Base-by-base conservation (phyloP, 306 rosid genomes). In the Prosopis cineraria region DNA sequence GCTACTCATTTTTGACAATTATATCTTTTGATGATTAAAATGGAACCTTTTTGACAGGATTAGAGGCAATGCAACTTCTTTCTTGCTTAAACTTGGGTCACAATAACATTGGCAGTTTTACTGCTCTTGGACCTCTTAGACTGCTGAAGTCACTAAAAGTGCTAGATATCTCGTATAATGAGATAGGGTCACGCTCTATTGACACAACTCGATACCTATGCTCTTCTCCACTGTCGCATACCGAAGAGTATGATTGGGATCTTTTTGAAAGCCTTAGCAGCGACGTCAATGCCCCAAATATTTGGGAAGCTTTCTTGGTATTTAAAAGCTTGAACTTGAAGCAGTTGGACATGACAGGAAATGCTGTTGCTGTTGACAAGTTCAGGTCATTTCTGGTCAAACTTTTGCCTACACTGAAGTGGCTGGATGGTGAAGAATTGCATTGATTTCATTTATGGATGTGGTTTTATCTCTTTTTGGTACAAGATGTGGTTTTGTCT, bases 41-140 rank as follows among this genome's bases (percentile, higher is more conserved):
- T 81, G 70, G 58, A 68, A 52, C 68, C 43, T 81, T 81, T 77
- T 82, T 82, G 70, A 87, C 87, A 95, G 99, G 98, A 44, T 77
- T 95, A 91, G 97, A 93, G 85, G 91, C 93, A 53, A 76, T 95
- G 96, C 98, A 91, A 80, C 97, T 93, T 80, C 91, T 93, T 16
- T 86, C 91, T 78, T 75, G 85, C 88, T 86, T 91, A 80, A 95
- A 90, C 82, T 81, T 93, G 86, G 84, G 96, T 78, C 80, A 88
- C 87, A 96, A 96, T 76, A 91, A 87, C 73, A 68, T 96, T 14
- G 29, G 88, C 37, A 90, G 88, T 85, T 82, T 96, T 76, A 89
- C 94, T 76, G 84, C 97, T 37, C 69, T 96, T 82, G 94, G 66
- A 55, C 92, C 97, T 62, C 84, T 93, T 65, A 90, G 88, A 90